Evolutionary conservation across 768 basidiomycete species (phyloP).

Genomic region (Hemileccinum rubropunctum): DNA sequence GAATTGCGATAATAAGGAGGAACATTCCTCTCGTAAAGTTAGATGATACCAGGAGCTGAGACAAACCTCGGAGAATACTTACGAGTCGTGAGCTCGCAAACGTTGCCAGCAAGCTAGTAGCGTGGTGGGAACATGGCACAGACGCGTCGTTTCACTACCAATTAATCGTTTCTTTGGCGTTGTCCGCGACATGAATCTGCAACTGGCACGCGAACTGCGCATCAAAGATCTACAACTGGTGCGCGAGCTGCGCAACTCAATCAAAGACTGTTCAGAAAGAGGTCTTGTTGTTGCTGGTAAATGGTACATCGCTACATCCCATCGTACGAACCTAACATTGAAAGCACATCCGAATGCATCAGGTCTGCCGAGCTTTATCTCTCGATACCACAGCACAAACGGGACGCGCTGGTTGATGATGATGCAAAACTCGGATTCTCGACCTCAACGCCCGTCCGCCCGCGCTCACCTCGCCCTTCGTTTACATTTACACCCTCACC

Average conservation of each 20-base stretch:
- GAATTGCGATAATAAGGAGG: slow-evolving; percentile 3
- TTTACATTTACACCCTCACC: slow-evolving; percentile 34
- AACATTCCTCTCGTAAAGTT: slow-evolving; percentile 10
- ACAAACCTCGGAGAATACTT: not conserved
- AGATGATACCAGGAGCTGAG: not conserved
- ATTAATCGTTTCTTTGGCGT: not conserved
- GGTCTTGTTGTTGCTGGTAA: slow-evolving; percentile 70
- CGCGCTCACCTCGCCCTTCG: slow-evolving; percentile 40
- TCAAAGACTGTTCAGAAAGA: slow-evolving; percentile 71
- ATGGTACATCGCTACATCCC: slow-evolving; percentile 50
- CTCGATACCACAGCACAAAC: slow-evolving; percentile 51
- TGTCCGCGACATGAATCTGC: slow-evolving; percentile 39
- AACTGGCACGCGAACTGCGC: slow-evolving; percentile 55
- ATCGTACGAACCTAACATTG: slow-evolving; percentile 12
- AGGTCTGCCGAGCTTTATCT: slow-evolving; percentile 80
- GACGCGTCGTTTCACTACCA: not conserved
- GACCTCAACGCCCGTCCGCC: slow-evolving; percentile 58
- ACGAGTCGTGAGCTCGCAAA: not conserved
- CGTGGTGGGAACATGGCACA: slow-evolving; percentile 11
- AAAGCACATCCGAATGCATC: slow-evolving; percentile 9
- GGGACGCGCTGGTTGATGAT: slow-evolving; percentile 31
- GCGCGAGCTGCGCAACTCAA: slow-evolving; percentile 56
- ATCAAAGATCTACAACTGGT: slow-evolving; percentile 56
- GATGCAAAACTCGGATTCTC: slow-evolving; percentile 40
- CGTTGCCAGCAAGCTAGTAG: no score